Base-by-base conservation (phyloP, 1,284 basidiomycete genomes). In the Takashimella koratensis region DNA sequence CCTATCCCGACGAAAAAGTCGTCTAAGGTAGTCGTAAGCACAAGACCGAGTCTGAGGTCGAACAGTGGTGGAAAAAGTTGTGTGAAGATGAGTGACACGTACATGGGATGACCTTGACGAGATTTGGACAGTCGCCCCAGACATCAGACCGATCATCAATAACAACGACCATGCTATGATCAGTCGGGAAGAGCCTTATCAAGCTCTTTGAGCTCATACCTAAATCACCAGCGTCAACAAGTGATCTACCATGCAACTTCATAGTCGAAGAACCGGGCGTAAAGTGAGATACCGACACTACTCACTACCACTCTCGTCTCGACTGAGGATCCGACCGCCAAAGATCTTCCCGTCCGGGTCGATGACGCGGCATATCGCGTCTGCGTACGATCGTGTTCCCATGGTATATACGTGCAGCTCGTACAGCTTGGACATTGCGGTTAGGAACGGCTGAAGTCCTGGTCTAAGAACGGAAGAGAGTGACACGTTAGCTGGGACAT, bases 401-500 rank as follows among this genome's bases (percentile, higher is more conserved):
- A 98, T 98, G 23, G 95, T 98, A 77, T 98, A 98, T 47, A 98
- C 93, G 75, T 98, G 95, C 88, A 98, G 90, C 77, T 98, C 92
- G 76, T 96, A 98, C 67, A 87, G 86, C 52, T 81, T 76, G 43
- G 88, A 83, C 61, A 90, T 82, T 44, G 82, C 78, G 56, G 79
- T 75, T 48, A 98, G 79, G 71, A 98, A 97, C 43, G 83, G 79
- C 45, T 81, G 76, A 74, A 93, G 83, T n/a, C 92, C 91, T 0
- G 95, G 95, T 61, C 95, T 94, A 62, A 56, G 62, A 52, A 36
- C n/a, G n/a, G n/a, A n/a, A n/a, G n/a, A n/a, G n/a, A n/a, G n/a
- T n/a, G n/a, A n/a, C n/a, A n/a, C n/a, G n/a, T n/a, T n/a, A n/a
- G n/a, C n/a, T n/a, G n/a, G n/a, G n/a, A n/a, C n/a, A n/a, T n/a